phyloP scores from a whole-genome alignment of 1,139 yeast species.

The Yamadazyma songkhlaensis region DNA sequence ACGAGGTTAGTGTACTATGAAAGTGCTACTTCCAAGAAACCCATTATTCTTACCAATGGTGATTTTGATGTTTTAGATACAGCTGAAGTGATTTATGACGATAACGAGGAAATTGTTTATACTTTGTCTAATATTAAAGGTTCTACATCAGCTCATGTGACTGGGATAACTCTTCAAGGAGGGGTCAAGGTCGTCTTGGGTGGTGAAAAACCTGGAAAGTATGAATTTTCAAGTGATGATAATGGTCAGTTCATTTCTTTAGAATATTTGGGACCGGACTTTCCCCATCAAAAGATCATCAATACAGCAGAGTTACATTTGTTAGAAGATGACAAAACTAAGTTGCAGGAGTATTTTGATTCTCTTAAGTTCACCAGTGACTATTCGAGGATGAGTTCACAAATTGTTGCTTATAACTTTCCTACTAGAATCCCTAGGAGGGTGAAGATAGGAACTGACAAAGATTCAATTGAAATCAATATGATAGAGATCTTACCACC shows the following conservation, averaged over 20 bases:
- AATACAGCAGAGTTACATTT: constrained; percentile 36
- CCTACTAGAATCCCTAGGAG: constrained; percentile 56
- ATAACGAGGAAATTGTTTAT: constrained; percentile 51
- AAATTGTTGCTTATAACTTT: constrained; percentile 31
- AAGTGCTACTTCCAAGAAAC: constrained; percentile 35
- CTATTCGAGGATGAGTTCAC: constrained; percentile 14
- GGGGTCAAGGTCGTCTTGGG: constrained; percentile 20
- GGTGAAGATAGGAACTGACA: constrained; percentile 40
- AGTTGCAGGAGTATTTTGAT: constrained; percentile 4
- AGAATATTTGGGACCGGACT: constrained; percentile 58
- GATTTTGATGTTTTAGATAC: constrained; percentile 68
- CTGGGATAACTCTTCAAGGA: constrained; percentile 23
- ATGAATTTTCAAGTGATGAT: constrained; percentile 43
- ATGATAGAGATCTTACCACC: constrained; percentile 77
- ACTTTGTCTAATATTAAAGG: constrained; percentile 55
- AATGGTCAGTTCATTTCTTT: constrained; percentile 56
- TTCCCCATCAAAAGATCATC: constrained; percentile 65
- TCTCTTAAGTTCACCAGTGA: constrained; percentile 8
- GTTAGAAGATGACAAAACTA: constrained; percentile 10
- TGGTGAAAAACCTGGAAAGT: constrained; percentile 26
- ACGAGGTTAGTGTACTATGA: constrained; percentile 71
- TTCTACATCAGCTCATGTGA: constrained; percentile 29
- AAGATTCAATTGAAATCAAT: constrained; percentile 54
- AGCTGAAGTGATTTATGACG: constrained; percentile 55
- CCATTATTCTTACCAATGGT: constrained; percentile 47